These are phyloP conservation scores for Trichocomaceae sp. DNA, from an alignment of 2,329 filamentous ascomycete genomes.

Conservation along the genomic window DNA sequence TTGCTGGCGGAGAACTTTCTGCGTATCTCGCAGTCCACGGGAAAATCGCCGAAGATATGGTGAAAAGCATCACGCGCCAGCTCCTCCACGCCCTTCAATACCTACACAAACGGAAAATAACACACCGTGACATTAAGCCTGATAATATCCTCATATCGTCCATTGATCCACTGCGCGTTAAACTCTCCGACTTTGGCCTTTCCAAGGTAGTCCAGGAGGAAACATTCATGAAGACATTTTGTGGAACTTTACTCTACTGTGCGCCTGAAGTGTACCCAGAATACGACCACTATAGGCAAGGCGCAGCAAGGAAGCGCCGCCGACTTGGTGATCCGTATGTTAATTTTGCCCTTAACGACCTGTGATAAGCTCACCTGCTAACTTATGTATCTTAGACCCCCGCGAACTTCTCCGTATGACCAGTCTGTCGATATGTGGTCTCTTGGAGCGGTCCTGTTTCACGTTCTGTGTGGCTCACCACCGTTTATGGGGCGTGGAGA, in stretches of 20 bases:
- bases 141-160: slow-evolving; percentile 89
- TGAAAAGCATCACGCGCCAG: slow-evolving; percentile 60
- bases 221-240: slow-evolving; percentile 93
- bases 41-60: slow-evolving; percentile 59
- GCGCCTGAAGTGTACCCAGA: slow-evolving; percentile 94
- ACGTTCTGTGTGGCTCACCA: slow-evolving; percentile 68
- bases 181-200: slow-evolving; percentile 91
- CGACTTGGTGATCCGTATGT: slow-evolving; percentile 46
- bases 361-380: not conserved
- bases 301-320: slow-evolving; percentile 56
- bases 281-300: slow-evolving; percentile 58
- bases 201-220: slow-evolving; percentile 91
- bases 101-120: slow-evolving; percentile 80
- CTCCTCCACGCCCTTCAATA: slow-evolving; percentile 78
- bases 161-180: slow-evolving; percentile 67
- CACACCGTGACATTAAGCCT: slow-evolving; percentile 96
- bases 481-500: slow-evolving; percentile 76
- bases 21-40: slow-evolving; percentile 59
- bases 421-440: slow-evolving; percentile 97
- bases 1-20: slow-evolving; percentile 75
- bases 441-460: slow-evolving; percentile 85
- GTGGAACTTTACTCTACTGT: slow-evolving; percentile 90
- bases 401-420: slow-evolving; percentile 62
- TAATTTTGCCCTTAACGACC: not conserved
- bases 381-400: slow-evolving; percentile 29